phyloP scores from a whole-genome alignment of 2,329 filamentous ascomycete genomes.

The Fonsecaea pugnacius region DNA sequence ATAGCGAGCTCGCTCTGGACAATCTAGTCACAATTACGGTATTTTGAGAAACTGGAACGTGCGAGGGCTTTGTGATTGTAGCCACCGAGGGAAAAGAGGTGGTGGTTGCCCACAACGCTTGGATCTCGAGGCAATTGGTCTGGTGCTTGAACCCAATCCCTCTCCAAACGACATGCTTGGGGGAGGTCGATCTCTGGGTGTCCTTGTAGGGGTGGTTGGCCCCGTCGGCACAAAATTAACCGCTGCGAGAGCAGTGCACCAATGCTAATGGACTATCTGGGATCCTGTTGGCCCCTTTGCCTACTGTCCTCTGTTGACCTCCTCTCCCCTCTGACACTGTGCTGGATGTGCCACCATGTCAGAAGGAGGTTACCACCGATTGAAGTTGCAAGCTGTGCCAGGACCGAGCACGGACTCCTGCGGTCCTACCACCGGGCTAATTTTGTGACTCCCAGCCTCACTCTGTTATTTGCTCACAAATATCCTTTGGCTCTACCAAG shows the following conservation, averaged over 20 bases:
- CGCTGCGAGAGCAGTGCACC: neutral
- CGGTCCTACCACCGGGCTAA: neutral
- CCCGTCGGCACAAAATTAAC: neutral
- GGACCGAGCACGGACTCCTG: neutral
- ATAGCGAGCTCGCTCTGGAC: neutral
- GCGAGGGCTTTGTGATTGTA: neutral
- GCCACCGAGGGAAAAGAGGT: neutral
- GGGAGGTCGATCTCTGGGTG: neutral
- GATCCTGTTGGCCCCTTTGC: neutral
- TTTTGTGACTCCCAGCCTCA: slow-evolving; percentile 4
- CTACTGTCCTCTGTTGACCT: neutral
- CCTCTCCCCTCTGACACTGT: neutral
- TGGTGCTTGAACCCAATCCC: neutral
- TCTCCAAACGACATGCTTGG: neutral
- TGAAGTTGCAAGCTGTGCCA: neutral
- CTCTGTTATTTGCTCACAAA: neutral
- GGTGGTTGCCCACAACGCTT: neutral
- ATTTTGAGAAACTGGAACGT: neutral
- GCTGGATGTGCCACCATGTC: neutral
- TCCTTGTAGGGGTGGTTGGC: neutral
- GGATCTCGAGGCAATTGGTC: neutral
- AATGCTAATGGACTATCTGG: neutral
- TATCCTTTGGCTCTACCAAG: neutral
- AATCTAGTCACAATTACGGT: neutral
- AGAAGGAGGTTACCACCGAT: neutral